phyloP scores from a whole-genome alignment of 176 grass and related monocot genomes.

The Elymus sibiricus region DNA sequence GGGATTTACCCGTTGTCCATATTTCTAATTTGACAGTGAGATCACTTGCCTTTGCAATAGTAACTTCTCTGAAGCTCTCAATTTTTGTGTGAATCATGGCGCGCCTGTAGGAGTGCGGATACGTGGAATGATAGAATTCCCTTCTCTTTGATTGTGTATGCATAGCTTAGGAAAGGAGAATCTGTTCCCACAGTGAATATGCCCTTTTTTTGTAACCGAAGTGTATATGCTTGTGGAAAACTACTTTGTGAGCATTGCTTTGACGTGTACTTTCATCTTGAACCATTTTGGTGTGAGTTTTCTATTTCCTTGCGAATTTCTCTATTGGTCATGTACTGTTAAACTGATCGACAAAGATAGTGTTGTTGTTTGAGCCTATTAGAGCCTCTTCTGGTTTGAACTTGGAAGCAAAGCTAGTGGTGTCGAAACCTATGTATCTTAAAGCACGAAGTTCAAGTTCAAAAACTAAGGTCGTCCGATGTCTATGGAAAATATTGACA shows the following conservation, averaged over 20 bases:
- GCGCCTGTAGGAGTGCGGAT: background rate
- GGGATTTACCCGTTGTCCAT: background rate
- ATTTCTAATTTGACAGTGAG: constrained; percentile 8
- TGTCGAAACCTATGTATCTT: background rate
- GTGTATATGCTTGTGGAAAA: constrained; percentile 2
- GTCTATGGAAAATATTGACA: too few relatives aligned
- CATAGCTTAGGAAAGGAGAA: background rate
- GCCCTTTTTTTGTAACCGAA: background rate
- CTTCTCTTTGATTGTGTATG: background rate
- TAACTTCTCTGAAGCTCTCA: background rate
- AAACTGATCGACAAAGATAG: background rate
- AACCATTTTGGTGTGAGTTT: background rate
- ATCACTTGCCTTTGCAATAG: background rate
- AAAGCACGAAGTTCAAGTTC: too few relatives aligned
- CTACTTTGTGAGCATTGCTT: background rate
- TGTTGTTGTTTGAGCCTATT: background rate
- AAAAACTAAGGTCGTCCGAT: too few relatives aligned
- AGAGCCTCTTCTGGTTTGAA: background rate
- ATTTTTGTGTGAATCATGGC: background rate
- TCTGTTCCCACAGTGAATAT: background rate
- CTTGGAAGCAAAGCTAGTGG: background rate
- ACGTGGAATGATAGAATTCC: background rate
- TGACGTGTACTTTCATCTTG: background rate
- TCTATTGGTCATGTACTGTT: background rate
- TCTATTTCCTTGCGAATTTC: background rate